Evolutionary conservation across 2,329 filamentous ascomycete species (phyloP), one percentile per base, ranked within the genome.

Genomic region (Thelonectria blattea): DNA sequence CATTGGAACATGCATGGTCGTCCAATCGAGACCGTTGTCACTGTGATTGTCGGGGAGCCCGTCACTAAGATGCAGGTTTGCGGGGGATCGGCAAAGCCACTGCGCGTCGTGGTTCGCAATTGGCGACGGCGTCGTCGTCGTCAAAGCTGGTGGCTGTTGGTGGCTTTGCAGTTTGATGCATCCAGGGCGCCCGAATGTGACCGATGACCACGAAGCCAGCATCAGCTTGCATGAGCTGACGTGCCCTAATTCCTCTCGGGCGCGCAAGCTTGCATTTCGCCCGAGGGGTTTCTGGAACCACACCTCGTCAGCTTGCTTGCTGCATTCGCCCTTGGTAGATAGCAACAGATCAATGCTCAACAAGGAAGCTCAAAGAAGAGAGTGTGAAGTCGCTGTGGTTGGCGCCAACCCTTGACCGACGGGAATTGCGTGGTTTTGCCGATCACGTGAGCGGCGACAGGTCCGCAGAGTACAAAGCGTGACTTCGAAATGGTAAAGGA

Each of bases 401-500:
- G 30, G 27, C 43, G 56, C 49, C 56, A 48, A 48, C 34, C 5
- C 22, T 15, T 41, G 45, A 17, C 20, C 22, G n/a, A 17, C 52
- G 52, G 45, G 57, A 60, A 60, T 56, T 60, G 57, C 11, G 27
- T 60, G 52, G 32, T 52, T 56, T 52, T 27, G 24, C n/a, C n/a
- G 27, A 24, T 22, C 24, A 42, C 32, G 52, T 47, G 42, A 43
- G 52, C 45, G 52, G 52, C 3, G 15, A 12, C 15, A 12, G 4
- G 6, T 37, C 34, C 34, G 34, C 34, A 37, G 11, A 37, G 34
- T 15, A 14, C 34, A 37, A 37, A 6, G 34, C 12, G 34, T 37
- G 34, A 37, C 34, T 15, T 46, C 32, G 11, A 32, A 48, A 22
- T 27, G 24, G 12, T 37, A 37, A 3, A 37, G 34, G 15, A 37